Evolutionary conservation across 2,329 filamentous ascomycete species (phyloP).

Genomic region (Botrytis elliptica): DNA sequence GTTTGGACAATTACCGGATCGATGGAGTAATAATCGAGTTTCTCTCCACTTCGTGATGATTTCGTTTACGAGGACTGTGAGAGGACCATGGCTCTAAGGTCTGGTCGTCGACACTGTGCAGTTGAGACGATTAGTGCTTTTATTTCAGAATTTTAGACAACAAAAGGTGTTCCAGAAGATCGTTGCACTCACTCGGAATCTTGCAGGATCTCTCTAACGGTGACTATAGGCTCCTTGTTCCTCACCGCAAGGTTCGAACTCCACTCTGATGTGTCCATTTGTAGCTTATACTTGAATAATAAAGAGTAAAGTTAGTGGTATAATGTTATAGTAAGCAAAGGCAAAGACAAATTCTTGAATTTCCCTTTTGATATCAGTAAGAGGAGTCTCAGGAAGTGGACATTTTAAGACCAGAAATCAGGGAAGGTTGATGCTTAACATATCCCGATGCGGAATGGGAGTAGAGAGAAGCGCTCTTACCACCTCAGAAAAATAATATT

Average conservation of each 20-base stretch:
- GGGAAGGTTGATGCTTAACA: neutral
- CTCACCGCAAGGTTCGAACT: neutral
- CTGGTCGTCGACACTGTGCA: slow-evolving; percentile 4
- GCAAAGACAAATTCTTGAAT: neutral
- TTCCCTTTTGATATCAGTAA: neutral
- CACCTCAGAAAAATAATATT: neutral
- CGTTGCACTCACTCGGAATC: slow-evolving; percentile 4
- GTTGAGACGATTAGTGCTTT: neutral
- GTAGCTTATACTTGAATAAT: neutral
- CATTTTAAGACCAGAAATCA: neutral
- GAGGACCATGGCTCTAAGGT: neutral
- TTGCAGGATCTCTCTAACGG: slow-evolving; percentile 7
- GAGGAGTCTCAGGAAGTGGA: neutral
- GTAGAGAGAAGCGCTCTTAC: neutral
- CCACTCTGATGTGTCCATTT: slow-evolving; percentile 10
- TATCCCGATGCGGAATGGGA: neutral
- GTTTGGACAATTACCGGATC: neutral
- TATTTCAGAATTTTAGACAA: neutral
- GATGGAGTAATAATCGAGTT: neutral
- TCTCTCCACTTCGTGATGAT: neutral
- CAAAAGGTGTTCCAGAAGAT: neutral
- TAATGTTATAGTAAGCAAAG: neutral
- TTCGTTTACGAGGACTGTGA: neutral
- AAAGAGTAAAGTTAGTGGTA: neutral
- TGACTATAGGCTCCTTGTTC: neutral